Evolutionary conservation across 129 eudicot genomes (phyloP).

Genomic region (Mikania micrantha): DNA sequence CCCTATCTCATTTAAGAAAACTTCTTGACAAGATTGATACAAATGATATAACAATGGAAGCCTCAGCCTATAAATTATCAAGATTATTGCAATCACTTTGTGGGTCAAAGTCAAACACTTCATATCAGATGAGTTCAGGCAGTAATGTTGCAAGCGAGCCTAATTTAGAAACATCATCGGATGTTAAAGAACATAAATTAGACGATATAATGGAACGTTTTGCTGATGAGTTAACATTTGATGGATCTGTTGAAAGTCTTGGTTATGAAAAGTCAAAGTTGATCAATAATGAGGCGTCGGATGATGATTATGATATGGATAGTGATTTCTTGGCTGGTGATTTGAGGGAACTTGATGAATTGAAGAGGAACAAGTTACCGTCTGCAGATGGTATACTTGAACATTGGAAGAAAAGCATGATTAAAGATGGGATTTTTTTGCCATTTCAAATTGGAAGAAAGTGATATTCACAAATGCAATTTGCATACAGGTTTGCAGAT

Average conservation of each 20-base stretch:
- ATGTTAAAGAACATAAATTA: conserved; percentile 5
- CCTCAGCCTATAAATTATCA: conserved; percentile 49
- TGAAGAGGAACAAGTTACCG: conserved; percentile 35
- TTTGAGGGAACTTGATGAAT: conserved; percentile 33
- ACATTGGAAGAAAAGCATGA: conserved; percentile 62
- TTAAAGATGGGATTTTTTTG: conserved; percentile 37
- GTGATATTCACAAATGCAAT: conserved; percentile 13
- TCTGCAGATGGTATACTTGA: conserved; percentile 72
- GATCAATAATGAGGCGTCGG: conserved; percentile 15
- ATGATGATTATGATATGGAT: conserved; percentile 38
- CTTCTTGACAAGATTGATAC: conserved; percentile 34
- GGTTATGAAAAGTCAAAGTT: conserved; percentile 16
- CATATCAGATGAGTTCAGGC: not conserved
- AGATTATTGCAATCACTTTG: conserved; percentile 53
- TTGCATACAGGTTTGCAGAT: conserved; percentile 10
- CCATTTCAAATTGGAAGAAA: conserved; percentile 29
- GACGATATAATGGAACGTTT: conserved; percentile 28
- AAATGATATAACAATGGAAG: conserved; percentile 41
- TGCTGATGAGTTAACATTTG: conserved; percentile 22
- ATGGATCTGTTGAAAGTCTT: conserved; percentile 16
- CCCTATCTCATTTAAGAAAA: conserved; percentile 27
- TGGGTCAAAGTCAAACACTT: conserved; percentile 31
- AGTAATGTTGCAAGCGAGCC: not conserved
- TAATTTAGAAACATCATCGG: conserved; percentile 3
- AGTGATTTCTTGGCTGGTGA: conserved; percentile 34